These are phyloP conservation scores for Zygnema circumcarinatum DNA, from an alignment of 139 green algal species.

Conservation along the genomic window DNA sequence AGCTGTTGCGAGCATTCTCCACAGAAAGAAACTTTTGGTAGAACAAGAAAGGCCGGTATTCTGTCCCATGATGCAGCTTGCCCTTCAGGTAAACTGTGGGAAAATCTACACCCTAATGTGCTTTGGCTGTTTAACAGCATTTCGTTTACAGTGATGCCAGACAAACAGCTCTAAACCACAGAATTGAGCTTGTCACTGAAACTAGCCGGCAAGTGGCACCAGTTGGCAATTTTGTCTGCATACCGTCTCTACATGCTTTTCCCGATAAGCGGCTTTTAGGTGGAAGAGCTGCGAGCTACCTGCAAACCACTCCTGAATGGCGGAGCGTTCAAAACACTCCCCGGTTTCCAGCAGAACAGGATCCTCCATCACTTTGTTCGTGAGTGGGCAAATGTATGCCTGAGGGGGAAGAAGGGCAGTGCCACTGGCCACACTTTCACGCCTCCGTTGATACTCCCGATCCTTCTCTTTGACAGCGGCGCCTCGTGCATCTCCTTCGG, in stretches of 20 bases:
- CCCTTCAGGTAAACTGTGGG: too few relatives aligned
- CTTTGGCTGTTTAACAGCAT: too few relatives aligned
- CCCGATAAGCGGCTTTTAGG: background rate
- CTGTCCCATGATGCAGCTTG: too few relatives aligned
- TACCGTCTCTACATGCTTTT: too few relatives aligned
- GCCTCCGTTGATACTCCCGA: background rate
- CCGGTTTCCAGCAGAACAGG: slow-evolving; percentile 20
- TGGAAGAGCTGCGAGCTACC: background rate
- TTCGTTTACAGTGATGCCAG: too few relatives aligned
- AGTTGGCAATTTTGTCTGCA: background rate
- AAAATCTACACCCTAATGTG: too few relatives aligned
- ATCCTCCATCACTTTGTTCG: slow-evolving; percentile 30
- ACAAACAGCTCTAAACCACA: too few relatives aligned
- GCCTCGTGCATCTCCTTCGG: background rate
- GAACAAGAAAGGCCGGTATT: too few relatives aligned
- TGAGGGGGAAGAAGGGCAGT: slow-evolving; percentile 25
- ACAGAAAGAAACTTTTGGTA: too few relatives aligned
- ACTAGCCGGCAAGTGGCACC: background rate
- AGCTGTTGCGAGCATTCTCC: too few relatives aligned
- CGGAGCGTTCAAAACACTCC: slow-evolving; percentile 20
- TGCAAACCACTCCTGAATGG: slow-evolving; percentile 36
- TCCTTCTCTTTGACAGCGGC: background rate
- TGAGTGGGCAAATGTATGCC: slow-evolving; percentile 28
- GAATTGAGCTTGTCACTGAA: background rate
- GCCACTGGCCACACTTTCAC: background rate